Evolutionary conservation across 345 rosid genomes (phyloP).

Genomic region (Bruguiera gymnorhiza): DNA sequence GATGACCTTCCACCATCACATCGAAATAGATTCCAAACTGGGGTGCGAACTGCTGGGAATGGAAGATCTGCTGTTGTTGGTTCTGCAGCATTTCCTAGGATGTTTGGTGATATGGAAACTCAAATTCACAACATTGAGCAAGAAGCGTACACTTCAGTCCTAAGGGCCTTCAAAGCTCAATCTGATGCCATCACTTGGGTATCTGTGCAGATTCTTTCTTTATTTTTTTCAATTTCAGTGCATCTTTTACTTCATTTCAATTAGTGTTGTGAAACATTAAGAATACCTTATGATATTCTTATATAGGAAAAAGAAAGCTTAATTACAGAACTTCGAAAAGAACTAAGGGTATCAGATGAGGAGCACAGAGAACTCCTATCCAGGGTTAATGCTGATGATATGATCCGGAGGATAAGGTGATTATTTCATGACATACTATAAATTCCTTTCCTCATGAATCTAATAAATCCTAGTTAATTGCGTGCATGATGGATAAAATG

Average conservation of each 20-base stretch:
- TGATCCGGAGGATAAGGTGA: conserved; percentile 80
- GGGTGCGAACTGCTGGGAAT: conserved; percentile 65
- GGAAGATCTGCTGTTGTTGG: conserved; percentile 73
- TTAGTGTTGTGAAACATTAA: background rate
- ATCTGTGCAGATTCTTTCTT: conserved; percentile 16
- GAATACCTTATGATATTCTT: background rate
- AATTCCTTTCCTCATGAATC: conserved; percentile 6
- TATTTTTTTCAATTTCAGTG: background rate
- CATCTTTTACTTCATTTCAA: background rate
- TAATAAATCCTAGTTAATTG: conserved; percentile 21
- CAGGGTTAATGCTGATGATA: conserved; percentile 83
- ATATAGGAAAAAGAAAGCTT: conserved; percentile 92
- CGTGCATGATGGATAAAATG: conserved; percentile 17
- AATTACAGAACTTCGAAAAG: conserved; percentile 94
- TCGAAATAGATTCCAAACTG: conserved; percentile 84
- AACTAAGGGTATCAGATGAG: conserved; percentile 92
- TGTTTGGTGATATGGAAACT: conserved; percentile 82
- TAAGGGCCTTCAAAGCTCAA: conserved; percentile 97
- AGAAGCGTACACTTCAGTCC: conserved; percentile 80
- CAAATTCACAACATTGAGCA: conserved; percentile 89
- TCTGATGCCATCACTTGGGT: conserved; percentile 99
- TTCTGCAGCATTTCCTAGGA: conserved; percentile 58
- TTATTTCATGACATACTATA: conserved; percentile 18
- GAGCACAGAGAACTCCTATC: conserved; percentile 86
- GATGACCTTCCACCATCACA: conserved; percentile 97